Conservation (phyloP, 176 grass and related monocot genomes). For the Avena atlantica region DNA sequence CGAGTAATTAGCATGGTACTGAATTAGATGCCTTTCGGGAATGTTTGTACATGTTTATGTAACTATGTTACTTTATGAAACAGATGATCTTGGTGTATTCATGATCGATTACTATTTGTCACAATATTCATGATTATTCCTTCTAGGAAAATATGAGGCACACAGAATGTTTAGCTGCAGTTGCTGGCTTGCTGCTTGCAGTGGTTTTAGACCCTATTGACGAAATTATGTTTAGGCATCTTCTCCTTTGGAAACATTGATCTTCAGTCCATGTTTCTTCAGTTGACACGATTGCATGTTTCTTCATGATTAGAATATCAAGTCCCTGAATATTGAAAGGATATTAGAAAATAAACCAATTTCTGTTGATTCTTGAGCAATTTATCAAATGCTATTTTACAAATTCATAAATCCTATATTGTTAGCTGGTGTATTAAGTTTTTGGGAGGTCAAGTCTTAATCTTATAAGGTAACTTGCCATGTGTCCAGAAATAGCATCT, state of each 20-base stretch:
- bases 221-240: not conserved
- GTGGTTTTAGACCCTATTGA: not conserved
- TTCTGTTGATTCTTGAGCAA: not conserved
- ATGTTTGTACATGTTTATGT: not conserved
- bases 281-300: not conserved
- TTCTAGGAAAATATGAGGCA: not conserved
- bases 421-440: not conserved
- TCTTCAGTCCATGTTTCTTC: not conserved
- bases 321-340: not conserved
- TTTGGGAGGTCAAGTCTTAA: not conserved
- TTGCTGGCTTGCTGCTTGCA: not conserved
- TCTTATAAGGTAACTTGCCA: not conserved
- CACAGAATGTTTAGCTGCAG: not conserved
- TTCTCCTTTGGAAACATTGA: not conserved
- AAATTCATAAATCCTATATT: not conserved
- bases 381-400: not conserved
- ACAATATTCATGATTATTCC: not conserved
- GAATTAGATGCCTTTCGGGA: not conserved
- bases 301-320: no score
- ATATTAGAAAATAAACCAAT: not conserved
- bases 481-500: not conserved
- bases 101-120: not conserved
- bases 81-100: slow-evolving; percentile 1
- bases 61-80: not conserved
- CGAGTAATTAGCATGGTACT: not conserved